Evolutionary conservation across 495 filamentous ascomycete species (phyloP).

Genomic region (Penicillium paxilli): DNA sequence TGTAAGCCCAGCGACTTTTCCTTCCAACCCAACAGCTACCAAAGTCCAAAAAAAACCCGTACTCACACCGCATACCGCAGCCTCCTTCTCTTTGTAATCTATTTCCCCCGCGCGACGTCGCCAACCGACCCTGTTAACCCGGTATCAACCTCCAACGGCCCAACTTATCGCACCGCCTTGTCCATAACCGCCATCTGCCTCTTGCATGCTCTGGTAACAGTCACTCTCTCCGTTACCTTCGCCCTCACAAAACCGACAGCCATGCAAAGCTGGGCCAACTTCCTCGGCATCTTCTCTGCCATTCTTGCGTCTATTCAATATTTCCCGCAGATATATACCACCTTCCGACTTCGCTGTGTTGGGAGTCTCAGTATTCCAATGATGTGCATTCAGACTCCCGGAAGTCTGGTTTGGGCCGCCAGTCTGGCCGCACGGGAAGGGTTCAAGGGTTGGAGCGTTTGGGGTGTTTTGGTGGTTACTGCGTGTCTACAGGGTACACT

Average conservation of each 20-base stretch:
- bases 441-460: slow-evolving; percentile 86
- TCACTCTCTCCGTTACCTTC: slow-evolving; percentile 65
- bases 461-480: slow-evolving; percentile 85
- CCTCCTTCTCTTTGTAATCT: slow-evolving; percentile 81
- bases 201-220: slow-evolving; percentile 65
- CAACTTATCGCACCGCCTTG: slow-evolving; percentile 74
- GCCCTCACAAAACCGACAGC: slow-evolving; percentile 53
- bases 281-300: slow-evolving; percentile 75
- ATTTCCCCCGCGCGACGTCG: slow-evolving; percentile 69
- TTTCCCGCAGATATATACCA: slow-evolving; percentile 91
- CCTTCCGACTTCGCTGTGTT: slow-evolving; percentile 77
- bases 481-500: slow-evolving; percentile 84
- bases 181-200: slow-evolving; percentile 67
- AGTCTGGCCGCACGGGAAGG: slow-evolving; percentile 83
- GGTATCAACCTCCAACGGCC: slow-evolving; percentile 33
- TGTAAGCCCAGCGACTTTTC: slow-evolving; percentile 57
- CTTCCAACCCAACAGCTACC: no score
- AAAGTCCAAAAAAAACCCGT: background rate
- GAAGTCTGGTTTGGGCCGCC: slow-evolving; percentile 81
- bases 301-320: slow-evolving; percentile 87
- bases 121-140: slow-evolving; percentile 29
- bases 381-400: slow-evolving; percentile 98
- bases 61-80: slow-evolving; percentile 41
- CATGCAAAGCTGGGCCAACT: slow-evolving; percentile 75
- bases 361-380: slow-evolving; percentile 92